These are phyloP conservation scores for Phytopythium cucurbitacearum DNA, from an alignment of 352 stramenopile genomes.

Conservation along the genomic window DNA sequence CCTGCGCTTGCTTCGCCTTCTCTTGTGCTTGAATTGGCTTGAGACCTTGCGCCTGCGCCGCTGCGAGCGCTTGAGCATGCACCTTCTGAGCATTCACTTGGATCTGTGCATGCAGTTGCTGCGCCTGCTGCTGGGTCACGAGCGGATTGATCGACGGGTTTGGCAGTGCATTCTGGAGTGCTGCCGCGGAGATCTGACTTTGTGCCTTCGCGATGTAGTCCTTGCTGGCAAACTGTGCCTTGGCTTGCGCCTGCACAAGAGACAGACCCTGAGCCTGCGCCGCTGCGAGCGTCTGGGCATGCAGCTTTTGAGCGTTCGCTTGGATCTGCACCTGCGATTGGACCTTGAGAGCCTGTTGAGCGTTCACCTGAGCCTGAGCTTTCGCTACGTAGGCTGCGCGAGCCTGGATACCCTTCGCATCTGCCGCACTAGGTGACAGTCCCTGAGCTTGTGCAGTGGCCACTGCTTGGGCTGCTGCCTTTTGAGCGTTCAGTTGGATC, in stretches of 20 bases:
- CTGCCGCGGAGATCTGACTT: slow-evolving; percentile 68
- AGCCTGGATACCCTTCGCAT: slow-evolving; percentile 79
- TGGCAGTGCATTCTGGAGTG: slow-evolving; percentile 46
- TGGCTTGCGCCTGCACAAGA: slow-evolving; percentile 81
- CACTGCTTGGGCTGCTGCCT: slow-evolving; percentile 76
- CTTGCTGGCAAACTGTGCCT: slow-evolving; percentile 85
- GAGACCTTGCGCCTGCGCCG: slow-evolving; percentile 78
- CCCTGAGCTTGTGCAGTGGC: slow-evolving; percentile 76
- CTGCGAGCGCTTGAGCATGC: slow-evolving; percentile 82
- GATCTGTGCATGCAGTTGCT: slow-evolving; percentile 85
- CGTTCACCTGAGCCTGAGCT: slow-evolving; percentile 81
- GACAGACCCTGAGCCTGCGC: slow-evolving; percentile 84
- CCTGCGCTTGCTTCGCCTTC: slow-evolving; percentile 88
- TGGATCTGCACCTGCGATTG: slow-evolving; percentile 89
- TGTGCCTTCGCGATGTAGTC: slow-evolving; percentile 89
- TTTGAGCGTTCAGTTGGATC: slow-evolving; percentile 83
- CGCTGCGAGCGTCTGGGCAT: slow-evolving; percentile 78
- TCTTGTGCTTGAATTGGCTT: slow-evolving; percentile 86
- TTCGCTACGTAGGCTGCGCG: slow-evolving; percentile 83
- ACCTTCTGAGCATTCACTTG: slow-evolving; percentile 89
- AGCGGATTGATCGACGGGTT: slow-evolving; percentile 46
- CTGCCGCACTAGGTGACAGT: slow-evolving; percentile 55
- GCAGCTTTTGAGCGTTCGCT: slow-evolving; percentile 84
- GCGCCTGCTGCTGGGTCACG: slow-evolving; percentile 75
- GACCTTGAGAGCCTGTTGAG: slow-evolving; percentile 75